Evolutionary conservation across 148 eudicot genomes (phyloP).

Genomic region (Tetragonia tetragonoides): DNA sequence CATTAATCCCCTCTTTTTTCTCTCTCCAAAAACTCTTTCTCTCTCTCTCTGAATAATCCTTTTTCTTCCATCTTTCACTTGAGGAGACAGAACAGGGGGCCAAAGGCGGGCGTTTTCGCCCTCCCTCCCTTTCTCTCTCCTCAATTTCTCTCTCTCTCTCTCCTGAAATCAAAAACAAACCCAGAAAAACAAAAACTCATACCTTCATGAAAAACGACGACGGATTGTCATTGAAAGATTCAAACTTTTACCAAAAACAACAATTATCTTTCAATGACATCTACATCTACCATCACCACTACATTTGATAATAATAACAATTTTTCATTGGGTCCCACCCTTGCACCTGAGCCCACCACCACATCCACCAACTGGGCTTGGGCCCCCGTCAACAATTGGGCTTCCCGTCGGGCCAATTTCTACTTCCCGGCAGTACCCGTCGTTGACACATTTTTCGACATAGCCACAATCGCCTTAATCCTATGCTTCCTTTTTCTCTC

Average conservation of each 20-base stretch:
- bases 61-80: neutral
- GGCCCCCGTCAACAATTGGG: neutral
- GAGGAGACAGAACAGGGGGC: neutral
- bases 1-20: neutral
- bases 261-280: conserved; percentile 24
- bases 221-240: neutral
- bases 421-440: conserved; percentile 21
- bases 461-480: conserved; percentile 35
- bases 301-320: neutral
- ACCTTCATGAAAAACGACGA: conserved; percentile 14
- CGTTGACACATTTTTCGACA: conserved; percentile 35
- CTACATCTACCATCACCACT: conserved; percentile 17
- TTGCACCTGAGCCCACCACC: no score
- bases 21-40: neutral
- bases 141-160: neutral
- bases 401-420: neutral
- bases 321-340: no score
- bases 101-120: neutral
- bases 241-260: neutral
- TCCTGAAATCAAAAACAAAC: neutral
- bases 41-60: neutral
- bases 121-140: neutral
- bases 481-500: conserved; percentile 39
- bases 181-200: no score
- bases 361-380: no score